Conservation (phyloP, 108 stramenopile genomes). For the Nannochloropsis granulata region DNA sequence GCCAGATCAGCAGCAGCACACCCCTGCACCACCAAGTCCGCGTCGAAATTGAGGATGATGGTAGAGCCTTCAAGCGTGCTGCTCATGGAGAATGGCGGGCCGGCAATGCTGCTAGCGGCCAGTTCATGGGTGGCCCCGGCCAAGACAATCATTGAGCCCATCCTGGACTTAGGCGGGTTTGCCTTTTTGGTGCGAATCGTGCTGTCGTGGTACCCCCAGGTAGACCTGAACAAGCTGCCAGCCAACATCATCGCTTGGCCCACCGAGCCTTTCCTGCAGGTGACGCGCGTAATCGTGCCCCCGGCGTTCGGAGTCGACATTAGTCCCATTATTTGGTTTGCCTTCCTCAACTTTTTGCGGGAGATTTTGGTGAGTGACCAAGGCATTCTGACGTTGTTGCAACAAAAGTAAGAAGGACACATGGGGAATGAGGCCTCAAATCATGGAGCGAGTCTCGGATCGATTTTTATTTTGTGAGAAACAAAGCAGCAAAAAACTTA, state of each 20-base stretch:
- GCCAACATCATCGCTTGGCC: conserved; percentile 36
- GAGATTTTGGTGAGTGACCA: conserved; percentile 89
- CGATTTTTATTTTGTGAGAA: too few species aligned
- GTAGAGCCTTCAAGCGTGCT: neutral
- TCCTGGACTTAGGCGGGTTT: conserved; percentile 1
- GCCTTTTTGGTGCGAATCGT: conserved; percentile 22
- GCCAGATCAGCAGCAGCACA: neutral
- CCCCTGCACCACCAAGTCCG: neutral
- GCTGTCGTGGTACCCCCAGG: conserved; percentile 28
- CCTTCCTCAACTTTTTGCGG: conserved; percentile 71
- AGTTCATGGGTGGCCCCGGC: conserved; percentile 18
- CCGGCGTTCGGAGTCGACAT: conserved; percentile 92
- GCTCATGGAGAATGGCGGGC: neutral
- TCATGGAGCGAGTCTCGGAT: neutral
- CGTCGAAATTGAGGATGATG: neutral
- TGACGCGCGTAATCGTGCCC: conserved; percentile 19
- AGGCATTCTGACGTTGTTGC: conserved; percentile 67
- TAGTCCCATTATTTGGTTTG: conserved; percentile 86
- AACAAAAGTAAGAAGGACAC: conserved; percentile 12
- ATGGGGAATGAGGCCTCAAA: neutral
- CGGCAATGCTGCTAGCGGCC: neutral
- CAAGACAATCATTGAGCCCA: conserved; percentile 5
- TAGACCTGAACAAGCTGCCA: conserved; percentile 29
- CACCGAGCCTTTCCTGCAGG: conserved; percentile 30
- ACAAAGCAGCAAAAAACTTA: too few species aligned